phyloP scores from a whole-genome alignment of 768 basidiomycete species.

The Podaxis sp. region DNA sequence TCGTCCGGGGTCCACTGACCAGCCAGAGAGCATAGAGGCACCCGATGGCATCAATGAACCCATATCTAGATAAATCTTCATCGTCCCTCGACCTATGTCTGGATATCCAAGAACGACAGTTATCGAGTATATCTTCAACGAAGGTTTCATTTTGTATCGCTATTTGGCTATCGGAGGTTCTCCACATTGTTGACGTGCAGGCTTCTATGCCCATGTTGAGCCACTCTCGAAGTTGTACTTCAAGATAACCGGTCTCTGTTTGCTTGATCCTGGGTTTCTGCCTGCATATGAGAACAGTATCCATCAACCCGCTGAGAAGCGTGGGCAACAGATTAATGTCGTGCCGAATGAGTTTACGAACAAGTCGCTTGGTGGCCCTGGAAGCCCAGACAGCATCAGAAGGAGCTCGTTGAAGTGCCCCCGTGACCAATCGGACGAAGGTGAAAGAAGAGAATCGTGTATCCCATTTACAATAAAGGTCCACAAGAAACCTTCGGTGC shows the following conservation, averaged over 20 bases:
- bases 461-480: slow-evolving; percentile 43
- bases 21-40: slow-evolving; percentile 14
- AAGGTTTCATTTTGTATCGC: neutral
- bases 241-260: neutral
- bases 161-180: neutral
- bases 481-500: slow-evolving; percentile 46
- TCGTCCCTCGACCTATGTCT: neutral
- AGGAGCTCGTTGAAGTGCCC: slow-evolving; percentile 23
- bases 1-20: neutral
- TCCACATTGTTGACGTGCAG: neutral
- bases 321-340: neutral
- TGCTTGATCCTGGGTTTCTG: neutral
- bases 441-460: slow-evolving; percentile 24
- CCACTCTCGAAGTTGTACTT: slow-evolving; percentile 11
- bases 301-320: neutral
- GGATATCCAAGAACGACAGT: neutral
- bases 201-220: neutral
- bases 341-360: slow-evolving; percentile 11
- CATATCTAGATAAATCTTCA: neutral
- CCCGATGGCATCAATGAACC: neutral
- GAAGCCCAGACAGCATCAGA: slow-evolving; percentile 17
- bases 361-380: slow-evolving; percentile 15
- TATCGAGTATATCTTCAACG: neutral
- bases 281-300: neutral
- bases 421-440: slow-evolving; percentile 33